phyloP scores from a whole-genome alignment of 2,329 filamentous ascomycete genomes.

The Capronia coronata region DNA sequence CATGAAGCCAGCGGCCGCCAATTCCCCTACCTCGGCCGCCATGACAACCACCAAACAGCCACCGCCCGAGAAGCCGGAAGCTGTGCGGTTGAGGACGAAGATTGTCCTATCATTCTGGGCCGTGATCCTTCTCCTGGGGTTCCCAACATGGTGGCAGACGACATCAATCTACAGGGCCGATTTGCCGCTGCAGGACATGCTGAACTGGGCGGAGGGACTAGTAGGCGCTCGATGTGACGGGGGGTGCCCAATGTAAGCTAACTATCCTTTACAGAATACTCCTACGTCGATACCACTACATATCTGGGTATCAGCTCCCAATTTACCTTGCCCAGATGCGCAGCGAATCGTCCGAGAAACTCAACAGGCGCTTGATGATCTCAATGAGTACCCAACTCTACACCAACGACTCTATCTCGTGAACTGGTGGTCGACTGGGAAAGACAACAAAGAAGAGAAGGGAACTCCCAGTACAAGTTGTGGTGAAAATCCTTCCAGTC shows the following conservation, averaged over 20 bases:
- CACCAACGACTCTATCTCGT: conserved; percentile 66
- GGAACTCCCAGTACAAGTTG: conserved; percentile 2
- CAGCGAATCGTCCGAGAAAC: conserved; percentile 70
- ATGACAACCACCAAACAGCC: conserved; percentile 38
- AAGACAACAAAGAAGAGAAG: background rate
- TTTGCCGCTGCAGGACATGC: conserved; percentile 78
- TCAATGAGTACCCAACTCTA: conserved; percentile 79
- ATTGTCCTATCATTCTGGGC: conserved; percentile 89
- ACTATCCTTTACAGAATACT: conserved; percentile 57
- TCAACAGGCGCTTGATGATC: conserved; percentile 76
- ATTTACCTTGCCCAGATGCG: conserved; percentile 60
- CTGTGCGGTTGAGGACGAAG: conserved; percentile 61
- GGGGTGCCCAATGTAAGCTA: background rate
- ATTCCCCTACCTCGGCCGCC: background rate
- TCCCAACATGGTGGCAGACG: conserved; percentile 94
- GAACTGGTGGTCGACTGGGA: conserved; percentile 31
- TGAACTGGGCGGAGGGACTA: conserved; percentile 83
- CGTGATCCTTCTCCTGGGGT: conserved; percentile 71
- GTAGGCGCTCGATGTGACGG: conserved; percentile 41
- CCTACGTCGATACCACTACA: conserved; percentile 80
- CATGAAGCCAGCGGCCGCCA: conserved; percentile 6
- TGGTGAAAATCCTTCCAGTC: conserved; percentile 28
- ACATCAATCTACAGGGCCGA: conserved; percentile 85
- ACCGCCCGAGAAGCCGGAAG: conserved; percentile 69
- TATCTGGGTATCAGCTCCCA: conserved; percentile 67